Evolutionary conservation across 2,329 filamentous ascomycete species (phyloP), one percentile per base, ranked within the genome.

Genomic region (Stagonosporopsis chrysanthemi): DNA sequence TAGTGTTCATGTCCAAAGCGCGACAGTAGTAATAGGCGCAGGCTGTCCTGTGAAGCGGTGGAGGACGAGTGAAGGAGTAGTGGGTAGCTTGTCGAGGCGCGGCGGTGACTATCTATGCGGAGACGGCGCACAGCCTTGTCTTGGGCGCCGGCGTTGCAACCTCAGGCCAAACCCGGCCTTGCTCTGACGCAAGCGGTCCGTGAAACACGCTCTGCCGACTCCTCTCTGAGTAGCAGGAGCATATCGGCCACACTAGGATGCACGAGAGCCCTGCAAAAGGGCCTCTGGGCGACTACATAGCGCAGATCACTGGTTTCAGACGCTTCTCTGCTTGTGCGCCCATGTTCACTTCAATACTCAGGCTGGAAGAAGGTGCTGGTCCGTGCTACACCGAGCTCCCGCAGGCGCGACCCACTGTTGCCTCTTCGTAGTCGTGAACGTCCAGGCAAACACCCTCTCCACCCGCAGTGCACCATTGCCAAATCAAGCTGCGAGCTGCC

Each of bases 1-100:
- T 60, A 70, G 67, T 61, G 66, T 65, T 70, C 73, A 75, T 75
- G 58, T 74, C 73, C 71, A 73, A 68, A 58, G 58, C 55, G 39
- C 62, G 52, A 46, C 62, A 47, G 58, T 67, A 67, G 56, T 62
- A 64, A 65, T 64, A 60, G 63, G 64, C 60, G 58, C 60, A 61
- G 59, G 66, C 62, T 56, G 61, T 59, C 35, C 53, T 51, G 61
- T 61, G 50, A 57, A 48, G 31, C 60, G 52, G 56, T 44, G 23
- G 48, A 46, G 28, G 51, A 41, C 53, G 51, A 48, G 59, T 49
- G 61, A 60, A 64, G 47, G 56, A 24, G 50, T 39, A 39, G 48
- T 44, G 43, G 43, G 19, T 24, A 38, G 46, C n/a, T 36, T 42
- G 14, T 22, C 33, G 54, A 47, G 48, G 54, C 44, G 50, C 49